Evolutionary conservation across 768 basidiomycete genomes (phyloP).

Genomic region (Tephrocybe sp.): DNA sequence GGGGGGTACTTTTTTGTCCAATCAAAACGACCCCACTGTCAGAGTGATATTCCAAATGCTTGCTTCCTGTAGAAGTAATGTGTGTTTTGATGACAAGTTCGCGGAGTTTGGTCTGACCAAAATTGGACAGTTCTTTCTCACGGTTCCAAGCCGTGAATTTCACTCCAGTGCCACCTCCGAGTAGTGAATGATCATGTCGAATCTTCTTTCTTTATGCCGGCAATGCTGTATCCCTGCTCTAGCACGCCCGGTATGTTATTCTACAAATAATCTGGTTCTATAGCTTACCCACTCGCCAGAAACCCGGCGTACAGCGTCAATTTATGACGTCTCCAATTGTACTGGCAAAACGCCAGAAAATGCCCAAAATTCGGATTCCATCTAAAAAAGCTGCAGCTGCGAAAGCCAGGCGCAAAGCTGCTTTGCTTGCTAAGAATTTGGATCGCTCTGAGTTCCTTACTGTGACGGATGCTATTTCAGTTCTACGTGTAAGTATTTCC

Average conservation of each 20-base stretch:
- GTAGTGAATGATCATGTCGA: constrained; percentile 10
- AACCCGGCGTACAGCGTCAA: constrained; percentile 28
- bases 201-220: constrained; percentile 24
- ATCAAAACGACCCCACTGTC: too few relatives aligned
- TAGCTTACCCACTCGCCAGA: constrained; percentile 9
- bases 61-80: too few relatives aligned
- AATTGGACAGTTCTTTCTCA: constrained; percentile 8
- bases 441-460: constrained; percentile 67
- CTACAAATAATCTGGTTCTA: neutral
- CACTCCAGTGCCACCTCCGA: too few relatives aligned
- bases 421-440: constrained; percentile 49
- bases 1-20: too few relatives aligned
- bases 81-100: neutral
- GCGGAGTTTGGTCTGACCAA: constrained; percentile 8
- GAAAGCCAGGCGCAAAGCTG: constrained; percentile 57
- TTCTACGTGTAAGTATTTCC: constrained; percentile 58
- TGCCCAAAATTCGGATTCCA: constrained; percentile 49
- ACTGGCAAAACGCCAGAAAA: constrained; percentile 49
- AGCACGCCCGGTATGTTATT: constrained; percentile 12
- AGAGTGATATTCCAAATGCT: too few relatives aligned
- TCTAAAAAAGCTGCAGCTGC: constrained; percentile 73
- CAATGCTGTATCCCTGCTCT: constrained; percentile 24
- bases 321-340: constrained; percentile 52
- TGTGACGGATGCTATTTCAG: constrained; percentile 61
- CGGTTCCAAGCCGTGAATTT: constrained; percentile 1